Base-by-base conservation (phyloP, 23 red algal species). In the Gracilaria domingensis region DNA sequence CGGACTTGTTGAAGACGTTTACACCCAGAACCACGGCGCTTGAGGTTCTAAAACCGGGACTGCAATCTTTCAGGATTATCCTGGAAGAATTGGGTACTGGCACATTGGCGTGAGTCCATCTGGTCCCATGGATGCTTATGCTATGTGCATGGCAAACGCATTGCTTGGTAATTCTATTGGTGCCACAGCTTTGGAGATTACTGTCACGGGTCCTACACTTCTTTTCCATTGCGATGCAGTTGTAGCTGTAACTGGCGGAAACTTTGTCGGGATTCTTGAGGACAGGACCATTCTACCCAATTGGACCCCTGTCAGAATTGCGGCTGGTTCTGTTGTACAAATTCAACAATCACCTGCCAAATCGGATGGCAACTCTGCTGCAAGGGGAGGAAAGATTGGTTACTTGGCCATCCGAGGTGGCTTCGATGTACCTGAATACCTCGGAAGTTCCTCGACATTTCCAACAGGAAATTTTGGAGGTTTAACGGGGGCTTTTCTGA, bases 31-130 rank as follows among this genome's bases (percentile, higher is more conserved):
- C 73, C 13, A 62, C 11, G 32, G 55, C 92, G 4, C 54, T 94
- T 18, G 92, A 94, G 32, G 92, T 94, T 40, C 1, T 94, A 25
- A 57, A 76, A 32, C 92, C 92, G 2, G 92, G 92, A 25, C 24
- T 94, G n/a, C 92, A 94, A 55, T 81, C 82, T 4, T 94, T 29
- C 92, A 94, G 33, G 92, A 94, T 48, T 87, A 87, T 40, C 92
- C 92, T 24, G 92, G 92, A 9, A 69, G 92, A 47, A 54, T 94
- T 36, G 92, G 92, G 2, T 88, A 73, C 21, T 94, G 92, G 92
- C 48, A 88, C 56, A 83, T 94, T 55, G 92, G 92, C 32, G 92
- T 94, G 0, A 94, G 92, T 66, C 92, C 92, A 13, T 87, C 82
- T 17, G 92, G 92, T 23, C 82, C 82, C 0, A 87, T 94, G 75